Conservation (phyloP, 345 rosid genomes). For the Syzygium grande region DNA sequence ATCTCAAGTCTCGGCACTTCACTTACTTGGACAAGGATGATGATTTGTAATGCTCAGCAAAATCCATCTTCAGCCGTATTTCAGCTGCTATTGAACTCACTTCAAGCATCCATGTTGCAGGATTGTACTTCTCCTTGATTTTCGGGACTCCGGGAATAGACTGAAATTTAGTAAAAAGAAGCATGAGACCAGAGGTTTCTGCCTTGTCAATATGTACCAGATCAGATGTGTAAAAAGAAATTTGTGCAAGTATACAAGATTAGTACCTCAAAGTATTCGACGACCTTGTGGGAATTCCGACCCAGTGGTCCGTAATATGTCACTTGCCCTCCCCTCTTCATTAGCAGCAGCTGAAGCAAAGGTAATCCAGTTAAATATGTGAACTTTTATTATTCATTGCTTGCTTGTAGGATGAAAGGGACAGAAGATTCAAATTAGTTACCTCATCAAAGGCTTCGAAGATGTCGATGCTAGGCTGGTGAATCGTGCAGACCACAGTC, state of each 20-base stretch:
- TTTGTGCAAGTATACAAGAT: not conserved
- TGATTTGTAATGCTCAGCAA: conserved; percentile 54
- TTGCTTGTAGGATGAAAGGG: not conserved
- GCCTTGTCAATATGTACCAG: not conserved
- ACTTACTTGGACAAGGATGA: conserved; percentile 60
- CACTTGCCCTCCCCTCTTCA: conserved; percentile 93
- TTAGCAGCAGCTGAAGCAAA: conserved; percentile 31
- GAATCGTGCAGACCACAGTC: conserved; percentile 86
- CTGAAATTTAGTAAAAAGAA: conserved; percentile 13
- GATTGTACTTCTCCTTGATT: conserved; percentile 70
- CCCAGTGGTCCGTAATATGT: conserved; percentile 77
- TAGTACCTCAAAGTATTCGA: conserved; percentile 74
- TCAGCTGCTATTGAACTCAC: conserved; percentile 76
- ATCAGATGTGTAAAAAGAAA: not conserved
- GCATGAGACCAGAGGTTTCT: not conserved
- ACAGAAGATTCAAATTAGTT: not conserved
- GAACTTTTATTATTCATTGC: not conserved
- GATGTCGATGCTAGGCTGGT: conserved; percentile 87
- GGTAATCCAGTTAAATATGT: not conserved
- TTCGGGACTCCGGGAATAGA: conserved; percentile 52
- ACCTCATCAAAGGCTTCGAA: conserved; percentile 89
- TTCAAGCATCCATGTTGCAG: conserved; percentile 94
- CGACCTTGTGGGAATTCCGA: conserved; percentile 48
- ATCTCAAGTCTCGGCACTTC: not conserved
- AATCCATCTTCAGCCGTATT: conserved; percentile 54